These are phyloP conservation scores for Xerocomus brunneocitrinus DNA, from an alignment of 768 basidiomycete species.

Conservation along the genomic window DNA sequence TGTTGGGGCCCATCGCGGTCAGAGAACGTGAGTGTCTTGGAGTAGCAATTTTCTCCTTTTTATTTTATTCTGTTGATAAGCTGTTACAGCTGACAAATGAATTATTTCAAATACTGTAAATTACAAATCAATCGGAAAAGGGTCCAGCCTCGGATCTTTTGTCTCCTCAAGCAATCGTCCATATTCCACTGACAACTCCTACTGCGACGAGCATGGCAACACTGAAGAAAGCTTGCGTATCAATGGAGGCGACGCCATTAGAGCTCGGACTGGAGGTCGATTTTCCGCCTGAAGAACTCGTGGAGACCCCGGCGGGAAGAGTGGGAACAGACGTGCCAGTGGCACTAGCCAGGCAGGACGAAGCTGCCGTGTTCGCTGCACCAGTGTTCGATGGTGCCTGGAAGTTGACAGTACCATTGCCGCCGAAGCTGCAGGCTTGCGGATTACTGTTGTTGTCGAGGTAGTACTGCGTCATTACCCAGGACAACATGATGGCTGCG, in stretches of 20 bases:
- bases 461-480: constrained; percentile 77
- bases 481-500: constrained; percentile 74
- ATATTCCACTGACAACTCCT: constrained; percentile 39
- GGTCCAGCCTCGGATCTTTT: not conserved
- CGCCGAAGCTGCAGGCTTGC: constrained; percentile 71
- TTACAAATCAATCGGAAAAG: not conserved
- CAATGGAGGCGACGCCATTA: constrained; percentile 21
- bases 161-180: constrained; percentile 34
- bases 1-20: constrained; percentile 22
- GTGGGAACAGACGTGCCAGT: constrained; percentile 61
- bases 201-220: constrained; percentile 34
- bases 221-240: constrained; percentile 36
- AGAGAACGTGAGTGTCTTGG: not conserved
- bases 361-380: constrained; percentile 52
- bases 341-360: constrained; percentile 64
- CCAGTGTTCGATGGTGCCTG: constrained; percentile 45
- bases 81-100: not conserved
- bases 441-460: constrained; percentile 53
- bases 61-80: not conserved
- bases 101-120: constrained; percentile 1
- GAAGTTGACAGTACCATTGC: constrained; percentile 77
- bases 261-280: constrained; percentile 21
- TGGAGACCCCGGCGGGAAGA: constrained; percentile 33
- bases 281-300: constrained; percentile 14
- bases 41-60: not conserved